These are phyloP conservation scores for Nakaseomyces kungkrabaensis DNA, from an alignment of 1,139 yeast species.

Conservation along the genomic window DNA sequence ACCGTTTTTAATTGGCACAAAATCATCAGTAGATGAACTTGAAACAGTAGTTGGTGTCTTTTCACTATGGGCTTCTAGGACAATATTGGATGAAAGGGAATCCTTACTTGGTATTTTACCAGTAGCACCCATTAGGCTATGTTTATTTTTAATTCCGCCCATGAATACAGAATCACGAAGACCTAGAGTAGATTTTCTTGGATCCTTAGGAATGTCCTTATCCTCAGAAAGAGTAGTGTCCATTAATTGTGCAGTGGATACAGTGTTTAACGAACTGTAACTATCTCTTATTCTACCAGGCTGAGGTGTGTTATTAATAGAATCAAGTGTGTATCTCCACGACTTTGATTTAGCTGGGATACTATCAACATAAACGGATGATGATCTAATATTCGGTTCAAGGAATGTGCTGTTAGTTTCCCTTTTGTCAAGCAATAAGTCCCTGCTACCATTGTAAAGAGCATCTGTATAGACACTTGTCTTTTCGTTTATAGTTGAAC, in stretches of 20 bases:
- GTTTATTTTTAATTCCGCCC: constrained; percentile 8
- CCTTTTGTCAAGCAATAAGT: constrained; percentile 19
- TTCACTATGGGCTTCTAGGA: constrained; percentile 4
- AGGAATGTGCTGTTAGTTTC: constrained; percentile 13
- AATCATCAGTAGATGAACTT: constrained; percentile 23
- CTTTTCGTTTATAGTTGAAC: constrained; percentile 29
- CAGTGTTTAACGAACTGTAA: constrained; percentile 67
- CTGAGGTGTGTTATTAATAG: background rate
- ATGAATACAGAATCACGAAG: constrained; percentile 35
- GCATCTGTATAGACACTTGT: constrained; percentile 20
- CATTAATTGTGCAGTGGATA: constrained; percentile 74
- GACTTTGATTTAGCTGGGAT: constrained; percentile 41
- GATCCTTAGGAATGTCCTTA: constrained; percentile 34
- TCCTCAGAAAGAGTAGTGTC: constrained; percentile 71
- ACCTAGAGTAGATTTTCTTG: constrained; percentile 33
- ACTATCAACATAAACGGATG: constrained; percentile 25
- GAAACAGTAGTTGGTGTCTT: constrained; percentile 10
- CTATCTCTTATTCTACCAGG: constrained; percentile 42
- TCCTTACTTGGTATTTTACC: background rate
- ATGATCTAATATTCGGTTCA: constrained; percentile 21
- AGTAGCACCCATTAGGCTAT: background rate
- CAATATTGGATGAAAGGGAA: background rate
- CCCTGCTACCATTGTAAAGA: constrained; percentile 25
- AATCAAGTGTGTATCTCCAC: constrained; percentile 48
- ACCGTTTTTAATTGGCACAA: constrained; percentile 24